Percentiles rank a stretch among this genome's conserved stretches.
Conservation (phyloP, 2,329 filamentous ascomycete species). For the Teratosphaeria viscida region DNA sequence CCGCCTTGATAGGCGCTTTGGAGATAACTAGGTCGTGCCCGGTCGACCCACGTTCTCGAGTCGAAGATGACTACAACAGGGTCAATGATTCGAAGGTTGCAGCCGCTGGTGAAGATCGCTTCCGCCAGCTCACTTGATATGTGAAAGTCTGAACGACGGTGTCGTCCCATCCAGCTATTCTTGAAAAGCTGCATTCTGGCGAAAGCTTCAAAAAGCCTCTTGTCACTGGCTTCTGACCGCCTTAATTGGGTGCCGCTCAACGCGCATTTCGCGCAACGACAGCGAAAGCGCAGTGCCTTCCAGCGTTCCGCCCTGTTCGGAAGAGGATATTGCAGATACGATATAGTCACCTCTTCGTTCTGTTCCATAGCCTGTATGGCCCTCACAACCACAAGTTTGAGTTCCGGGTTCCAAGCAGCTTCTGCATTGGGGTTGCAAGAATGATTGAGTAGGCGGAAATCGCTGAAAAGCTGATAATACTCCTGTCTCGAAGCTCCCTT, state of each 20-base stretch:
- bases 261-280: background rate
- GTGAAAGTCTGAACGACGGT: background rate
- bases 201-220: background rate
- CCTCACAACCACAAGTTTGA: background rate
- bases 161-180: background rate
- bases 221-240: background rate
- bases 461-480: background rate
- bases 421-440: background rate
- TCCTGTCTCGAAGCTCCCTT: background rate
- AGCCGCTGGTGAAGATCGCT: background rate
- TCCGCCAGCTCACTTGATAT: background rate
- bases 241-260: background rate
- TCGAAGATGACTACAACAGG: background rate
- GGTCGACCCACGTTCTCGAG: background rate
- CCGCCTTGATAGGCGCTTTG: background rate
- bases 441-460: background rate
- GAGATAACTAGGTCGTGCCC: background rate
- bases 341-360: background rate
- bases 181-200: background rate
- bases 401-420: background rate
- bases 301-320: background rate
- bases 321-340: background rate
- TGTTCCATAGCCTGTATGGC: background rate
- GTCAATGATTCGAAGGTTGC: background rate
- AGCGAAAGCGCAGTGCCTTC: background rate